These are phyloP conservation scores for Talaromyces nanjingensis DNA, from an alignment of 495 filamentous ascomycete species.

Conservation along the genomic window DNA sequence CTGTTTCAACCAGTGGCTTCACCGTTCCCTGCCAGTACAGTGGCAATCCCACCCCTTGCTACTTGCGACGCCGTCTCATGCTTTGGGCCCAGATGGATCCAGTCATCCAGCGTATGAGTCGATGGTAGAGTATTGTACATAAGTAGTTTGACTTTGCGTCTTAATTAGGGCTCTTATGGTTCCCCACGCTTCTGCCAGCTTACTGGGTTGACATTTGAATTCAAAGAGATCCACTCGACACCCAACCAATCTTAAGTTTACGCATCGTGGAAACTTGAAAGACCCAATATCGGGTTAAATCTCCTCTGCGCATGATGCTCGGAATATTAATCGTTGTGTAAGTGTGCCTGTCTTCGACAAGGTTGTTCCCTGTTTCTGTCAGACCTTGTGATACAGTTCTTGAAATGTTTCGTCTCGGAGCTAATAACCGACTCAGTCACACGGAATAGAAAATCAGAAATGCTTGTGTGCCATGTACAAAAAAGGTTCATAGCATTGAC, in stretches of 20 bases:
- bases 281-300: background rate
- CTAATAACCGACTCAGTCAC: background rate
- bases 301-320: background rate
- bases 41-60: background rate
- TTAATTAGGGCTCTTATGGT: background rate
- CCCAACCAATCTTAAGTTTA: background rate
- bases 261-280: background rate
- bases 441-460: background rate
- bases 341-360: background rate
- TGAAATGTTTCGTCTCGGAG: constrained; percentile 1
- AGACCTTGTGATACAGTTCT: background rate
- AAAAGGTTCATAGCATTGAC: background rate
- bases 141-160: background rate
- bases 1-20: background rate
- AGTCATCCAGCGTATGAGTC: background rate
- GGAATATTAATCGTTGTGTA: background rate
- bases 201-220: background rate
- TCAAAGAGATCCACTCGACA: background rate
- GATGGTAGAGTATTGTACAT: background rate
- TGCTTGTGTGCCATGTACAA: background rate
- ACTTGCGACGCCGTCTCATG: background rate
- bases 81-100: background rate
- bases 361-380: background rate
- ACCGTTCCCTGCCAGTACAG: background rate
- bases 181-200: background rate